Conservation (phyloP, 2,329 filamentous ascomycete species). For the Xylariaceae sp. region DNA sequence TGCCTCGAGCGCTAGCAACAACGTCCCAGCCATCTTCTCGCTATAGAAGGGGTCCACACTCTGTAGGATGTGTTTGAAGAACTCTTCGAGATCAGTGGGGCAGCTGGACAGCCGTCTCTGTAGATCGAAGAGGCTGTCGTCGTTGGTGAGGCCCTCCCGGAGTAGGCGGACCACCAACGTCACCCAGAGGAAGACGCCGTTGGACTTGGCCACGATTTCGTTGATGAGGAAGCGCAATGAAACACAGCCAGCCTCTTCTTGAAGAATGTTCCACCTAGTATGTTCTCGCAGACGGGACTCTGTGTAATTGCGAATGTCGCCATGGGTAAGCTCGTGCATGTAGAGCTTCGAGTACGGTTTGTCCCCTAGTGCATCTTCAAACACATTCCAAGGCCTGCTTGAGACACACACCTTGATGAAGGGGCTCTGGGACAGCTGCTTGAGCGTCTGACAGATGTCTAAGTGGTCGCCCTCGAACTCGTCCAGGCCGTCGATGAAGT, state of each 20-base stretch:
- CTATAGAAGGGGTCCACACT: constrained; percentile 5
- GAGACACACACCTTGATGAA: constrained; percentile 23
- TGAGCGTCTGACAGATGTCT: constrained; percentile 12
- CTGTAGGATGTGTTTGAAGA: constrained; percentile 12
- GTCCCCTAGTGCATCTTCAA: constrained; percentile 9
- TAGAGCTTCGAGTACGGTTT: constrained; percentile 2
- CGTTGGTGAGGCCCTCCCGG: constrained; percentile 6
- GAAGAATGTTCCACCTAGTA: constrained; percentile 4
- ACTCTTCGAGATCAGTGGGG: constrained; percentile 9
- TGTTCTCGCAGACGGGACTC: constrained; percentile 5
- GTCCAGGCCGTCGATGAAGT: constrained; percentile 22
- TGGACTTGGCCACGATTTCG: background rate
- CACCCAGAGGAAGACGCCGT: constrained; percentile 21
- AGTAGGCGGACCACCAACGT: background rate
- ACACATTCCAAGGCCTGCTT: constrained; percentile 24
- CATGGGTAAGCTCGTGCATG: constrained; percentile 13
- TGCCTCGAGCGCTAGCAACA: background rate
- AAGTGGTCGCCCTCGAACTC: constrained; percentile 23
- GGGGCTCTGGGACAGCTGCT: constrained; percentile 9
- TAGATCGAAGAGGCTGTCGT: constrained; percentile 10
- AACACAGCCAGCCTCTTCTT: background rate
- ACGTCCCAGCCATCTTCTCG: constrained; percentile 9
- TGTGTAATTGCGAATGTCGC: constrained; percentile 10
- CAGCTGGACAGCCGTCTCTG: background rate
- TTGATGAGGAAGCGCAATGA: background rate